Conservation (phyloP, 257 asterid genomes). For the Penstemon eatonii region DNA sequence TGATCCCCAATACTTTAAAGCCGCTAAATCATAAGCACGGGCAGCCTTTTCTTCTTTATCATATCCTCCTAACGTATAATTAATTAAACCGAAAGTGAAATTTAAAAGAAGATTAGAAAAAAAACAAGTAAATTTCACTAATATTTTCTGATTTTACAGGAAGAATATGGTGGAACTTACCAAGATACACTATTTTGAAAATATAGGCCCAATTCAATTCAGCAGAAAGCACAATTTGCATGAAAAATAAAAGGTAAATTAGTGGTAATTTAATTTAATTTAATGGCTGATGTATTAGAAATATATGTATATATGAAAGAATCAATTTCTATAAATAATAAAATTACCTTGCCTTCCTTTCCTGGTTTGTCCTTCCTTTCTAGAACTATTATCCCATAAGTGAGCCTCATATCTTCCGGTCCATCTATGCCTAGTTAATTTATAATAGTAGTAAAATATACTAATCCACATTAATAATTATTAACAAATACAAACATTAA, state of each 20-base stretch:
- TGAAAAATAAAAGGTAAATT: not conserved
- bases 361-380: conserved; percentile 87
- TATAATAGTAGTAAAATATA: too few species aligned
- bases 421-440: conserved; percentile 66
- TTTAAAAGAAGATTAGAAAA: too few species aligned
- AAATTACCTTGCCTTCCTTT: conserved; percentile 78
- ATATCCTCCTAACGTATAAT: conserved; percentile 61
- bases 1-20: conserved; percentile 90
- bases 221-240: conserved; percentile 30
- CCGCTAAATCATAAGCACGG: conserved; percentile 87
- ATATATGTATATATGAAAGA: too few species aligned
- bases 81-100: not conserved
- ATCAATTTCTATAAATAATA: too few species aligned
- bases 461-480: not conserved
- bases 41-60: conserved; percentile 94
- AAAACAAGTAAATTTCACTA: not conserved
- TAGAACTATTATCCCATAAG: conserved; percentile 83
- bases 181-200: conserved; percentile 58
- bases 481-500: too few species aligned
- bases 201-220: not conserved
- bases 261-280: not conserved
- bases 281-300: too few species aligned
- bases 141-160: not conserved
- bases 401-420: conserved; percentile 91
- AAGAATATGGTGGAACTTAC: conserved; percentile 30